These are phyloP conservation scores for Lepidium sativum DNA, from an alignment of 345 rosid species.

Conservation along the genomic window DNA sequence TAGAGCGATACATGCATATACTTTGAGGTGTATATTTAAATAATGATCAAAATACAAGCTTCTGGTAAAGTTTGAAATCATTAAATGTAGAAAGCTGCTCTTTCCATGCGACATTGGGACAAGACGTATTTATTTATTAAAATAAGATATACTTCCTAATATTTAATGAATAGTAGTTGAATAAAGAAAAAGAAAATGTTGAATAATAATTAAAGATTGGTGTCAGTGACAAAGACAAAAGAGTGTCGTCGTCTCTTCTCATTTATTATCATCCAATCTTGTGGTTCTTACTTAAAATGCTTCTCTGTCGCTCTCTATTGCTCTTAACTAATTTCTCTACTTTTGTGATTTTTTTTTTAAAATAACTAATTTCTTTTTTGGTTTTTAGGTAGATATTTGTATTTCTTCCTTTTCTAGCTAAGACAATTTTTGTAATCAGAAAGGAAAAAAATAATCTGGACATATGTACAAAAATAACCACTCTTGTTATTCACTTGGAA, in stretches of 20 bases:
- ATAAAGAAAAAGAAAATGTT: background rate
- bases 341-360: background rate
- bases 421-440: background rate
- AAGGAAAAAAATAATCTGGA: background rate
- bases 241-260: slow-evolving; percentile 16
- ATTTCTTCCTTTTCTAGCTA: background rate
- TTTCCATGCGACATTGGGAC: slow-evolving; percentile 8
- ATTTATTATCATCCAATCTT: slow-evolving; percentile 15
- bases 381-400: slow-evolving; percentile 11
- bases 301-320: background rate
- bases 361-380: background rate
- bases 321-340: background rate
- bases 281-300: slow-evolving; percentile 13
- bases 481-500: background rate
- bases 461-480: background rate
- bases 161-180: background rate
- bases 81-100: slow-evolving; percentile 21
- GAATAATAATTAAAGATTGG: background rate
- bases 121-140: slow-evolving; percentile 6
- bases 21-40: background rate
- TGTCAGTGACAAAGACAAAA: slow-evolving; percentile 17
- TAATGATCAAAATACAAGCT: background rate
- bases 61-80: slow-evolving; percentile 9
- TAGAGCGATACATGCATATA: slow-evolving; percentile 8
- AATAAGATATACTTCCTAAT: background rate